Percentiles rank a stretch among this genome's conserved stretches.
Conservation (phyloP, 148 eudicot species). For the Polygonum maritimum region DNA sequence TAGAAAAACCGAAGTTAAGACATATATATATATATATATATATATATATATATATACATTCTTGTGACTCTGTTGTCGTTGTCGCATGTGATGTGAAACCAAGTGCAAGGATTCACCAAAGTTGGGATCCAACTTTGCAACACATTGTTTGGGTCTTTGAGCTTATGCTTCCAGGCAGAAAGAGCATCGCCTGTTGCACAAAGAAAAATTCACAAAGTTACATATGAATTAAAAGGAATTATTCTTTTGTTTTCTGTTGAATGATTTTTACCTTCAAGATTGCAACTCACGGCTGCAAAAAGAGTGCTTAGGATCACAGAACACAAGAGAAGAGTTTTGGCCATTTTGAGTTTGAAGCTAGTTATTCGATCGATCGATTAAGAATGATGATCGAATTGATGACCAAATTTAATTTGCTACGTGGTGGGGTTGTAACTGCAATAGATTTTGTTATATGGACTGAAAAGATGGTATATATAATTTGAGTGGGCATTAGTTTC, state of each 20-base stretch:
- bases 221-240: not conserved
- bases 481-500: no score
- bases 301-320: not conserved
- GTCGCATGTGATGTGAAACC: slow-evolving; percentile 7
- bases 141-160: not conserved
- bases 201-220: no score
- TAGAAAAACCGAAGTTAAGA: no score
- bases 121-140: not conserved
- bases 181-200: not conserved
- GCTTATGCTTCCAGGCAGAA: not conserved
- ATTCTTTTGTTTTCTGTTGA: not conserved
- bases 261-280: not conserved
- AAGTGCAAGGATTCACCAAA: slow-evolving; percentile 5
- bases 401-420: no score
- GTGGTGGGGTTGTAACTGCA: no score
- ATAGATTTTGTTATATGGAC: no score
- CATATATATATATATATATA: not conserved
- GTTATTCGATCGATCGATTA: no score
- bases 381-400: no score
- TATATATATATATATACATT: not conserved
- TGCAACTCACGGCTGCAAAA: slow-evolving; percentile 5
- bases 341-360: not conserved
- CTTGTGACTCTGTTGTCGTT: not conserved
- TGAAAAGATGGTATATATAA: no score
- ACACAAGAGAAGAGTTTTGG: not conserved